Evolutionary conservation across 1,284 basidiomycete species (phyloP), one percentile per base, ranked within the genome.

Genomic region (Sporisorium iseilematis-ciliati): DNA sequence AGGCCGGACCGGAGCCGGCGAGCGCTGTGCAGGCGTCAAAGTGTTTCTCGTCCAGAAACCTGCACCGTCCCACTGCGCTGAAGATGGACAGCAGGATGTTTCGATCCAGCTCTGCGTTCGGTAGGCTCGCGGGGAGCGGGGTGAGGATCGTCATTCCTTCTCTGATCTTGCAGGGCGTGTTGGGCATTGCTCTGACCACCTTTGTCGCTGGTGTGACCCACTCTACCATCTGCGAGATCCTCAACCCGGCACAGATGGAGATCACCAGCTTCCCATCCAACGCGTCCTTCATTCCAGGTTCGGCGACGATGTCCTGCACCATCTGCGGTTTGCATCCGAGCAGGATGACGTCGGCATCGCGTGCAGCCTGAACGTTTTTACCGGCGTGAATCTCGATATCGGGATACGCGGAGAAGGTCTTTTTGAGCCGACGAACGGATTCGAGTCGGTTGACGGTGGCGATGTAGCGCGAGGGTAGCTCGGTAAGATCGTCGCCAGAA

Each of bases 11-110:
- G 10, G 93, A 94, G 2, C 95, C 97, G 18, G 93, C 95, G 4
- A 99, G 88, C 10, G 97, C 97, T 0, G 97, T 99, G 84, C 94
- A 97, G 3, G 95, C 96, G 86, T 99, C 96, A 83, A 99, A 99
- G 87, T 98, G 80, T 64, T 85, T 85, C 53, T 85, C 83, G 62
- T 84, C 82, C 55, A 85, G 41, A 51, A 85, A 82, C 26, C 78
- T 60, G 45, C 80, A 82, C 21, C 67, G 68, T 2, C 83, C 83
- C 11, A 85, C 78, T 0, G 83, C 81, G 50, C 74, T 75, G 45
- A 85, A 85, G 60, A 85, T 82, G 25, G 77, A 65, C 4, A 81
- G 61, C 6, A 85, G 61, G 48, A 81, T 71, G 42, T 74, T 72
- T 21, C 69, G 71, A 53, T 78, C 80, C 10, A 71, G 69, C n/a